Evolutionary conservation across 192 early-diverging fungal genomes (phyloP), one percentile per base, ranked within the genome.

Genomic region (Funneliformis geosporum): DNA sequence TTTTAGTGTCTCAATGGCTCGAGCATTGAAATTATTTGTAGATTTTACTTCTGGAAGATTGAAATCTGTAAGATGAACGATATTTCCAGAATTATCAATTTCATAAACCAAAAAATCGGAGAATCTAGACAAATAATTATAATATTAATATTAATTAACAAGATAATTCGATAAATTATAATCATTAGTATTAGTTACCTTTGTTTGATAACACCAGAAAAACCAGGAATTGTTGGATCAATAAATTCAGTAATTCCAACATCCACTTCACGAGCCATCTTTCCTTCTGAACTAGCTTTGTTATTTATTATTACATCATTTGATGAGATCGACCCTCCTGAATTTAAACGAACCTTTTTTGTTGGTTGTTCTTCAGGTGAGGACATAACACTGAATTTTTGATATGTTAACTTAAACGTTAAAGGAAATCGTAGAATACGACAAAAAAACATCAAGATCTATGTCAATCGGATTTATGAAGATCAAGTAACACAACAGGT

Each of bases 21-120:
- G 8, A 14, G 23, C 5, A 33, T 68, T 33, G 33, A 33, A 2
- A 33, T 2, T 40, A 21, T 33, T 18, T 18, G 4, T 27, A 9
- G 66, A 40, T 42, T 43, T 40, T 69, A 42, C 11, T 23, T 72
- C 50, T 0, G 67, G 67, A 47, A 72, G 25, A 72, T 72, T 25
- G 16, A 46, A 47, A 50, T 72, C 28, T 23, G 70, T 72, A 50
- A 99, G 82, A 60, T 91, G 93, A 10, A 96, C 91, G 3, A 94
- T 88, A 28, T 89, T 80, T 23, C 94, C 94, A 25, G 84, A 75
- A 43, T 80, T 72, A 79, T 93, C 92, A 21, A 99, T 92, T 88
- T 99, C 97, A 84, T 96, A 92, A 33, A 99, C 97, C 44, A 96
- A 85, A 84, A 99, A 99, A 82, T 99, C 97, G 0, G 89, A 84